A percentile compares a stretch with the other conserved stretches of the same genome.
Conservation (phyloP, 2,329 filamentous ascomycete genomes). For the Xylariomycetidae sp. region DNA sequence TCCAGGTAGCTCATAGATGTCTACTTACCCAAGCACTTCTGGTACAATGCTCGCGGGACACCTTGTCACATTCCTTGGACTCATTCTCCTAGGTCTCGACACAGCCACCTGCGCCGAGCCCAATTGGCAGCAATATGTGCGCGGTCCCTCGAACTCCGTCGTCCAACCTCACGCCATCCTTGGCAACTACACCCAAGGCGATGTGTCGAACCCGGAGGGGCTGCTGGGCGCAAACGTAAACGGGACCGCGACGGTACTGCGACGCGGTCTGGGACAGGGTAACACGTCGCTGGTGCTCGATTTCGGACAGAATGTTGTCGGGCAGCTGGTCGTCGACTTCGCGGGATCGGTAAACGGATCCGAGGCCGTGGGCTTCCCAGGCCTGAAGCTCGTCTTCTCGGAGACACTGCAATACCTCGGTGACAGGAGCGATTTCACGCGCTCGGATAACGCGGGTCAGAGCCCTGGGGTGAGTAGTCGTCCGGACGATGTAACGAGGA, state of each 20-base stretch:
- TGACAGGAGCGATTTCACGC: slow-evolving; percentile 40
- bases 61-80: slow-evolving; percentile 3
- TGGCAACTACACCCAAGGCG: slow-evolving; percentile 27
- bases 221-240: no score
- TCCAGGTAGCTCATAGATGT: no score
- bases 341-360: slow-evolving; percentile 25
- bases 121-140: slow-evolving; percentile 34
- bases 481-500: not conserved
- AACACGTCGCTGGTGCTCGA: slow-evolving; percentile 39
- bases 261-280: slow-evolving; percentile 13
- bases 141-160: slow-evolving; percentile 27
- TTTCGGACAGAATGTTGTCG: slow-evolving; percentile 43
- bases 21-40: no score
- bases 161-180: slow-evolving; percentile 29
- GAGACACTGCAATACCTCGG: slow-evolving; percentile 40
- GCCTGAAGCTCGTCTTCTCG: slow-evolving; percentile 42
- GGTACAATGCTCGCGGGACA: slow-evolving; percentile 3
- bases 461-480: not conserved
- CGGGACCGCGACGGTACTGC: slow-evolving; percentile 29
- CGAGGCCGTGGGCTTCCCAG: slow-evolving; percentile 24
- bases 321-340: slow-evolving; percentile 37
- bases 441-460: slow-evolving; percentile 35
- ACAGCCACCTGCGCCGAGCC: slow-evolving; percentile 12
- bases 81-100: slow-evolving; percentile 3
- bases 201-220: slow-evolving; percentile 32